These are phyloP conservation scores for Apiotrichum mycotoxinovorans DNA, from an alignment of 1,284 basidiomycete species.

Conservation along the genomic window DNA sequence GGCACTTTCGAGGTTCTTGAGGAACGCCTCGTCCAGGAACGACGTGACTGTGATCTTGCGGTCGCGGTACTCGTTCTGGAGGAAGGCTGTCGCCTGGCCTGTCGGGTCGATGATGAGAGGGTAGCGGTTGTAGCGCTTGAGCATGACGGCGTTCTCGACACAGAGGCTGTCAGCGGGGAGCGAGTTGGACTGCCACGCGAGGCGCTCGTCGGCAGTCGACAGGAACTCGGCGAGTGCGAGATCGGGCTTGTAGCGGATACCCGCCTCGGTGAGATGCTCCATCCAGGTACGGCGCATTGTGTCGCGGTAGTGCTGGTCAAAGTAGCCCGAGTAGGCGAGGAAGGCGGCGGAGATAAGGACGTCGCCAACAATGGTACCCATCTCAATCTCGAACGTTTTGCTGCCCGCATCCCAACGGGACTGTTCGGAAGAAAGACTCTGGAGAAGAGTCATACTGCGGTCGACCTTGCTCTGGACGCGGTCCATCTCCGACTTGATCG, in stretches of 20 bases:
- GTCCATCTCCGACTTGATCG: slow-evolving; percentile 98
- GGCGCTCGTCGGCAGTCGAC: slow-evolving; percentile 93
- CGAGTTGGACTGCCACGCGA: slow-evolving; percentile 92
- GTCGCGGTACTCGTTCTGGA: slow-evolving; percentile 91
- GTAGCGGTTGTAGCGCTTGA: slow-evolving; percentile 96
- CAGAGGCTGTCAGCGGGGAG: slow-evolving; percentile 93
- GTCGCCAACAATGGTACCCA: slow-evolving; percentile 98
- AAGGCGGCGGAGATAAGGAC: slow-evolving; percentile 94
- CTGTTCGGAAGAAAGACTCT: slow-evolving; percentile 92
- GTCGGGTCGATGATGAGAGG: slow-evolving; percentile 98
- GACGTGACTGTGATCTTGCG: slow-evolving; percentile 97
- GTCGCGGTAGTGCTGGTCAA: slow-evolving; percentile 97
- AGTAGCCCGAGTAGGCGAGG: slow-evolving; percentile 96
- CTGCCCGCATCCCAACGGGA: slow-evolving; percentile 93
- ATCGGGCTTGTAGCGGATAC: slow-evolving; percentile 87
- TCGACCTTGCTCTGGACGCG: slow-evolving; percentile 95
- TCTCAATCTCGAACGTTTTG: slow-evolving; percentile 93
- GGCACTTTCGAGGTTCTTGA: slow-evolving; percentile 98
- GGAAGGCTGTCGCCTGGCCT: slow-evolving; percentile 93
- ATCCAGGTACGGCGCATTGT: slow-evolving; percentile 97
- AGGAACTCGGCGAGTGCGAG: slow-evolving; percentile 92
- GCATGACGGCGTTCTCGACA: slow-evolving; percentile 98
- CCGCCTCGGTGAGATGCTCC: slow-evolving; percentile 79
- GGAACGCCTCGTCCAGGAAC: slow-evolving; percentile 97
- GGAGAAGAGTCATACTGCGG: slow-evolving; percentile 90